Percentiles rank a stretch among this genome's conserved stretches.
Evolutionary conservation across 2,329 filamentous ascomycete genomes (phyloP).

Genomic region (Colletotrichum australisinense): DNA sequence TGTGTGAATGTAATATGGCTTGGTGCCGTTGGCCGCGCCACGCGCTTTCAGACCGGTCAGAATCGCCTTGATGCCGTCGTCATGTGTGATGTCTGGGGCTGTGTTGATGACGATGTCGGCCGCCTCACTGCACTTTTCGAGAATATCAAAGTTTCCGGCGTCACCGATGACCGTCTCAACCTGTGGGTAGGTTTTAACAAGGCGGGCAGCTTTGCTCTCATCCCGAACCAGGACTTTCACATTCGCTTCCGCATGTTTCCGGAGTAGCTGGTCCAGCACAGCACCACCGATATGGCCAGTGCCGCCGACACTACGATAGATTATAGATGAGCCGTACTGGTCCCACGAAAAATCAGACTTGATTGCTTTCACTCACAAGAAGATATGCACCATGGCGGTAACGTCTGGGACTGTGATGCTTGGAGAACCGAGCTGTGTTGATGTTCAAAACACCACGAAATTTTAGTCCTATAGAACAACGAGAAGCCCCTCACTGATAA

Average conservation of each 20-base stretch:
- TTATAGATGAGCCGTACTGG: not conserved
- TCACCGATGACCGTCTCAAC: not conserved
- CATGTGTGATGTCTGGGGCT: not conserved
- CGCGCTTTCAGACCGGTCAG: not conserved
- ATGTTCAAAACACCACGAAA: not conserved
- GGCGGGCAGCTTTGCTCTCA: not conserved
- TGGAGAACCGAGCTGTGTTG: not conserved
- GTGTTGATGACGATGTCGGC: not conserved
- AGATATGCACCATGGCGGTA: not conserved
- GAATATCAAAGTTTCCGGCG: not conserved
- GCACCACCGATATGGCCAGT: not conserved
- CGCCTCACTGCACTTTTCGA: not conserved
- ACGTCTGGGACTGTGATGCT: not conserved
- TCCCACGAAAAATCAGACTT: not conserved
- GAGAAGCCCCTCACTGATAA: not conserved
- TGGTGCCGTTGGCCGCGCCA: not conserved
- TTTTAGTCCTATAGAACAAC: not conserved
- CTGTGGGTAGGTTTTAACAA: not conserved
- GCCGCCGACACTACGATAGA: not conserved
- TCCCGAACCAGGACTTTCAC: not conserved
- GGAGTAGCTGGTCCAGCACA: not conserved
- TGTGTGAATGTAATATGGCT: not conserved
- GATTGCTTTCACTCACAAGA: not conserved
- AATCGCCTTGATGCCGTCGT: not conserved
- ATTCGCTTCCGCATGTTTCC: not conserved